Evolutionary conservation across 805 yeast genomes (phyloP).

Genomic region (Kuraishia ogatae): DNA sequence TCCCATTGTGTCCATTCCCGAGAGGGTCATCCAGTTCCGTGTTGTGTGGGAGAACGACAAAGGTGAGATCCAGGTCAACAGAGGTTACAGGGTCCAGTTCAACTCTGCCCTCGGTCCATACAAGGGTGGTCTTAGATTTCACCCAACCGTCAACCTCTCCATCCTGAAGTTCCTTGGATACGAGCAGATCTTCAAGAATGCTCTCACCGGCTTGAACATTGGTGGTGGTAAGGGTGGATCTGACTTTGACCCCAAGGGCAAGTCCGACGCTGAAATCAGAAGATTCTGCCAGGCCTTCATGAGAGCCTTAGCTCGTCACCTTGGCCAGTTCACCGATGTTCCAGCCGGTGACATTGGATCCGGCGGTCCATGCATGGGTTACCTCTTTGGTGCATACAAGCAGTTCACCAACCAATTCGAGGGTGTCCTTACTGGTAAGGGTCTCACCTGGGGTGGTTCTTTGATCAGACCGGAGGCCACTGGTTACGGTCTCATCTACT

Average conservation of each 20-base stretch:
- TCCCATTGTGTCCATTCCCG: constrained; percentile 89
- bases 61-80: constrained; percentile 86
- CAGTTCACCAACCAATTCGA: constrained; percentile 84
- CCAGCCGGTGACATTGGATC: constrained; percentile 99
- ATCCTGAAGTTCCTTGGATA: constrained; percentile 94
- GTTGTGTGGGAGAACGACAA: constrained; percentile 97
- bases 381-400: constrained; percentile 95
- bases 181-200: constrained; percentile 98
- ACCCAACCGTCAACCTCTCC: constrained; percentile 92
- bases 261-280: constrained; percentile 88
- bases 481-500: constrained; percentile 95
- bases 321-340: constrained; percentile 95
- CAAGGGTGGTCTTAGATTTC: constrained; percentile 98
- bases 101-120: constrained; percentile 98
- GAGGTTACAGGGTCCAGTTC: constrained; percentile 97
- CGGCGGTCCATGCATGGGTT: constrained; percentile 94
- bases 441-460: constrained; percentile 98
- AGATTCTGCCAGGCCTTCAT: constrained; percentile 94
- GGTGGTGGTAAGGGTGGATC: constrained; percentile 99
- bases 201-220: constrained; percentile 92
- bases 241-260: constrained; percentile 96
- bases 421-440: constrained; percentile 98
- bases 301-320: constrained; percentile 92
- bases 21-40: constrained; percentile 93
- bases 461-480: constrained; percentile 99